A percentile compares a stretch with the other conserved stretches of the same genome.
Conservation (phyloP, 805 yeast genomes). For the Candida pseudofarinosa region DNA sequence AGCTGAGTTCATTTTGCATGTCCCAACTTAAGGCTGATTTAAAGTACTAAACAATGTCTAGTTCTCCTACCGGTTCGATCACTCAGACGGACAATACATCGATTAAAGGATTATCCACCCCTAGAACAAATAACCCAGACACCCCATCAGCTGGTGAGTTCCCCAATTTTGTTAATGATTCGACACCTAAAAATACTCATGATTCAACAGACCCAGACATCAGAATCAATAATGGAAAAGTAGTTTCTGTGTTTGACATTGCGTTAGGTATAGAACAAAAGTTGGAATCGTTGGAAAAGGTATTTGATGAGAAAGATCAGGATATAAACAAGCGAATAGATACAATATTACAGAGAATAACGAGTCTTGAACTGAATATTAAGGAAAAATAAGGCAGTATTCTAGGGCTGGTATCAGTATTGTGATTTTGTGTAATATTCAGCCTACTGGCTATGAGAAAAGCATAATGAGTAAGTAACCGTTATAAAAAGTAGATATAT, state of each 20-base stretch:
- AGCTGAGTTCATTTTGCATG: no score
- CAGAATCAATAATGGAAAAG: conserved; percentile 5
- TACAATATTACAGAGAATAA: conserved; percentile 13
- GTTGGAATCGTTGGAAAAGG: conserved; percentile 16
- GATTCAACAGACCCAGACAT: conserved; percentile 6
- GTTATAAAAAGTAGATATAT: not conserved
- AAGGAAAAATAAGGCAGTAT: not conserved
- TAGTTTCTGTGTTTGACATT: conserved; percentile 24
- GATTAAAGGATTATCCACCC: conserved; percentile 29
- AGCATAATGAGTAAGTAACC: conserved; percentile 1
- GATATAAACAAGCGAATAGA: conserved; percentile 26
- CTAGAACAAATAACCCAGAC: conserved; percentile 20
- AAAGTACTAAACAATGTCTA: not conserved
- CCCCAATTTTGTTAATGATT: not conserved
- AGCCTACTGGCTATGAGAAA: conserved; percentile 2
- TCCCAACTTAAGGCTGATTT: no score
- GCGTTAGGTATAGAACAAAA: conserved; percentile 29
- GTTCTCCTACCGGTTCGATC: not conserved
- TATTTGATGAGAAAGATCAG: conserved; percentile 23
- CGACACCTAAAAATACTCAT: not conserved
- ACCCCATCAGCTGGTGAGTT: conserved; percentile 14
- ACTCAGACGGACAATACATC: conserved; percentile 2
- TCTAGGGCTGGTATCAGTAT: not conserved
- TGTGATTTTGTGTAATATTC: conserved; percentile 6
- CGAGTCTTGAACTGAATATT: not conserved